Base-by-base conservation (phyloP, 768 basidiomycete genomes). In the Clitopilus passeckerianus region DNA sequence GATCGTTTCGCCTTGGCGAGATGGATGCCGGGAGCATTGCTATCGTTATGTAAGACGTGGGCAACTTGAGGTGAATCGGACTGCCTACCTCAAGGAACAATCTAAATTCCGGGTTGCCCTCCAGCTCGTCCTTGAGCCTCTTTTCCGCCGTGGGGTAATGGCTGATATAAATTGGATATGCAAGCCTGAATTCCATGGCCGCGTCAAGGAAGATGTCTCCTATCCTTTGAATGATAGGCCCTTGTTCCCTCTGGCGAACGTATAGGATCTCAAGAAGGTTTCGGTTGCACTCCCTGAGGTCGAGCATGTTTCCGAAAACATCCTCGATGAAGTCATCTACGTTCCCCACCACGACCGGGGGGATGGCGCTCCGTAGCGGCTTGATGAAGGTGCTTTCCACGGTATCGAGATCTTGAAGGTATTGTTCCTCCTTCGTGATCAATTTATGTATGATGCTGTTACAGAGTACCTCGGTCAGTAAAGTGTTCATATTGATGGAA, bases 131-230 rank as follows among this genome's bases (percentile, higher is more conserved):
- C 68, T 91, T 92, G 68, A 98, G 74, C 59, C 89, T 75, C 74
- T 90, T 91, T 73, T 95, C 94, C 1, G 93, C 94, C 6, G 87
- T 73, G 0, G 93, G 93, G 46, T 93, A 80, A 70, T 91, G 87
- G 0, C 91, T 92, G 34, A 93, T 82, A 65, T 95, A 97, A 6
- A 81, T 81, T 1, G 93, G 91, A 68, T 98, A 98, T 1, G 89
- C 87, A 34, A 86, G 77, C 44, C 91, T 82, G 75, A 97, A 97
- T 66, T 95, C 91, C 5, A 90, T 84, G 0, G 94, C 95, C 6
- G 90, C 89, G 24, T 88, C 84, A 37, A 97, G 77, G 69, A 96
- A 93, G 53, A 97, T 84, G 67, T 96, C 94, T 0, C 96, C 95
- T 22, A 98, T 90, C 43, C 83, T 80, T 61, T 86, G 81, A 34